Evolutionary conservation across 108 stramenopile genomes (phyloP).

Genomic region (Seminavis robusta): DNA sequence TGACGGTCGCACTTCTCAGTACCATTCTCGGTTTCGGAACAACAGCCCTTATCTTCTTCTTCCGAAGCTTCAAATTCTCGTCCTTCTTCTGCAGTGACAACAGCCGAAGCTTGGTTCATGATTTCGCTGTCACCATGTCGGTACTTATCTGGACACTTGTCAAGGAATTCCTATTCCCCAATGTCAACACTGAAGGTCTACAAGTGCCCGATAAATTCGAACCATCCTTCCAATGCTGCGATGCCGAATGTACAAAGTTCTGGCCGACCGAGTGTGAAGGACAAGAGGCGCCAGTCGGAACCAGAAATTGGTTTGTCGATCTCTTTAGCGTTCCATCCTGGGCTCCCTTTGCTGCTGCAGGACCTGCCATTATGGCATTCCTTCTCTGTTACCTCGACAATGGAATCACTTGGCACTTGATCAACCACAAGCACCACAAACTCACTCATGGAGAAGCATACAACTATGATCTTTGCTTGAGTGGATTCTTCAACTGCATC

Average conservation of each 20-base stretch:
- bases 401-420: constrained; percentile 48
- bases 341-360: constrained; percentile 49
- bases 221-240: constrained; percentile 53
- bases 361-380: constrained; percentile 49
- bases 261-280: constrained; percentile 47
- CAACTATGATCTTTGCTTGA: constrained; percentile 35
- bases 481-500: constrained; percentile 27
- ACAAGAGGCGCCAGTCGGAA: constrained; percentile 23
- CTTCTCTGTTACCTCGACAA: constrained; percentile 46
- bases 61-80: constrained; percentile 33
- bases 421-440: constrained; percentile 28
- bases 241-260: constrained; percentile 17
- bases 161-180: constrained; percentile 17
- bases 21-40: constrained; percentile 40
- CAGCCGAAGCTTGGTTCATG: constrained; percentile 29
- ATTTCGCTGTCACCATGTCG: constrained; percentile 41
- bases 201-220: constrained; percentile 45
- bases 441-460: constrained; percentile 42
- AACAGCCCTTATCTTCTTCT: constrained; percentile 21
- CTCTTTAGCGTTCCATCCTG: constrained; percentile 45
- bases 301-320: constrained; percentile 44
- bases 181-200: constrained; percentile 32
- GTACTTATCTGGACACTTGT: constrained; percentile 37
- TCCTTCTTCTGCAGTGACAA: constrained; percentile 36
- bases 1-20: constrained; percentile 27